Conservation (phyloP, 148 eudicot genomes). For the Silene conica region DNA sequence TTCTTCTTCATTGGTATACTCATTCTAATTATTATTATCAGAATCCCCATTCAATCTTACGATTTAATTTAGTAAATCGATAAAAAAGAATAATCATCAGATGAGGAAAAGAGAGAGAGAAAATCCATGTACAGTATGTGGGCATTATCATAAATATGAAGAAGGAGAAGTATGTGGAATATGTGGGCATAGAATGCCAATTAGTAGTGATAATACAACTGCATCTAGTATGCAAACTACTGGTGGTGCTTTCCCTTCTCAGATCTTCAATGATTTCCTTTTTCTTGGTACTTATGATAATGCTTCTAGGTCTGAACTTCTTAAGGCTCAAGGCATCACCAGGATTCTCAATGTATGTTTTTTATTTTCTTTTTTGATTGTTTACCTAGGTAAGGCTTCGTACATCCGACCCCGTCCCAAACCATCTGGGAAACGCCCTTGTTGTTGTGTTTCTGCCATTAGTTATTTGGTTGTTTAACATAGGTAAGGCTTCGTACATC, state of each 20-base stretch:
- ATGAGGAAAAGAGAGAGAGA: slow-evolving; percentile 97
- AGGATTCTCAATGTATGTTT: slow-evolving; percentile 69
- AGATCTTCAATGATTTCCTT: slow-evolving; percentile 79
- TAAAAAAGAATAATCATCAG: neutral
- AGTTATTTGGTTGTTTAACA: no score
- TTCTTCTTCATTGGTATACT: neutral
- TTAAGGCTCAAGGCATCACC: slow-evolving; percentile 77
- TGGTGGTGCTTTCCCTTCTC: slow-evolving; percentile 74
- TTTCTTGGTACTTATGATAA: slow-evolving; percentile 88
- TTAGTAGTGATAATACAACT: slow-evolving; percentile 26
- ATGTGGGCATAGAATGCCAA: slow-evolving; percentile 82
- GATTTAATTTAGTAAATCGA: neutral
- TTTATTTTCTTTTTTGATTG: neutral
- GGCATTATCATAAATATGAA: slow-evolving; percentile 95
- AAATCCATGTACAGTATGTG: slow-evolving; percentile 80
- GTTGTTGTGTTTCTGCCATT: no score
- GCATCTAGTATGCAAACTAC: slow-evolving; percentile 28
- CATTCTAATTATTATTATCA: neutral
- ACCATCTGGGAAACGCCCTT: no score
- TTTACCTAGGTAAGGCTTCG: no score
- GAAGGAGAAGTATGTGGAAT: slow-evolving; percentile 91
- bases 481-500: no score
- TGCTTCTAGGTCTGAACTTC: slow-evolving; percentile 83
- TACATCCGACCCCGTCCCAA: no score
- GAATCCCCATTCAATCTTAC: no score